Base-by-base conservation (phyloP, 116 monocot species). In the Iris pallida region DNA sequence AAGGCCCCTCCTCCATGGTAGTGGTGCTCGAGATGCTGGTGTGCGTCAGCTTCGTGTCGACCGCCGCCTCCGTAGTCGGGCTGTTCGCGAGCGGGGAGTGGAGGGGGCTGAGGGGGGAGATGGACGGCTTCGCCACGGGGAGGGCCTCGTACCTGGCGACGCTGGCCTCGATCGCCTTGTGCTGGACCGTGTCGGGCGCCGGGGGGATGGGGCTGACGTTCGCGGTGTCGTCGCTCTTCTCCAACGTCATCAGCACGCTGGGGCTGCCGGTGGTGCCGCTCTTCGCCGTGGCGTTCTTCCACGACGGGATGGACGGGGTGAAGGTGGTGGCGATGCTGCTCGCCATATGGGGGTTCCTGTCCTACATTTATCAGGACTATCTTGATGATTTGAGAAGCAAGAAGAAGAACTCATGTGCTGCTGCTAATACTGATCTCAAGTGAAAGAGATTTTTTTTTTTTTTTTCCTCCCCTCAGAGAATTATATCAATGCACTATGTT, bases 231-330 rank as follows among this genome's bases (percentile, higher is more conserved):
- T 73, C 73, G 20, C 64, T 73, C 42, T 73, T 73, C 20, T 54
- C 73, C 0, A 73, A 73, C 17, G 52, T 73, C 55, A 56, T 73
- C 14, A n/a, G 64, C 11, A 73, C 73, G 0, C n/a, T 47, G 0
- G 63, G 16, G 0, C 55, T 65, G 63, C 73, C 73, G 0, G 7
- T 73, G 20, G 63, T 72, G 20, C 73, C 64, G 0, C 5, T 73
- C 8, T 73, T 65, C 8, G 73, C 73, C 5, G 73, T 73, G n/a
- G 56, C 64, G 6, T 64, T 73, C 73, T 73, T 73, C 52, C 64
- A 30, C 14, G 73, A 73, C 14, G 46, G 8, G 55, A 65, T 73
- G 56, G 62, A 73, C 19, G 73, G 73, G 13, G 73, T 73, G 73
- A 73, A 73, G 73, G 64, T 65, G 46, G 47, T 73, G 65, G 55